These are phyloP conservation scores for Aspergillus texensis DNA, from an alignment of 2,329 filamentous ascomycete species.

Conservation along the genomic window DNA sequence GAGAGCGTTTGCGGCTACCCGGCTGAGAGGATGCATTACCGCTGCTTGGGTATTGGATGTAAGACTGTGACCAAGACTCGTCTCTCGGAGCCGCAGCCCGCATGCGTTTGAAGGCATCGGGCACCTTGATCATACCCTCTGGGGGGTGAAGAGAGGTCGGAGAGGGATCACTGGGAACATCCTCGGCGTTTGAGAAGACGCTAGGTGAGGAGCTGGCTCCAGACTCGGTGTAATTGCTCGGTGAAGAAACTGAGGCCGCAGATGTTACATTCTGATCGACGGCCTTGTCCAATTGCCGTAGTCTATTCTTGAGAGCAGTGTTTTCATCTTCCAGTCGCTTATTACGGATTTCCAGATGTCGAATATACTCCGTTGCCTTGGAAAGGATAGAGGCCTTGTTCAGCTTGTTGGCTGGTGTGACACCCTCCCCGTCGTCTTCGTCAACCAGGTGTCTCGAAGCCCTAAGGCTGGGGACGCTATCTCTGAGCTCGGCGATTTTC, in stretches of 20 bases:
- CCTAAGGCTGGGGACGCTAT: conserved; percentile 87
- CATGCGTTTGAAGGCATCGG: conserved; percentile 47
- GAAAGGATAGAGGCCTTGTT: conserved; percentile 97
- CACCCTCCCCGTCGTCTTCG: conserved; percentile 76
- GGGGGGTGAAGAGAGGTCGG: conserved; percentile 37
- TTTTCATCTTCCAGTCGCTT: conserved; percentile 82
- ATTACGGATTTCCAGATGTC: conserved; percentile 89
- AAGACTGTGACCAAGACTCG: conserved; percentile 43
- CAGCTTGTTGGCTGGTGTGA: conserved; percentile 86
- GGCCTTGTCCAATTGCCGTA: conserved; percentile 75
- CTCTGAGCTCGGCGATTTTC: conserved; percentile 88
- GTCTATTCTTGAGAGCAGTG: conserved; percentile 71
- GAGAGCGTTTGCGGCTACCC: conserved; percentile 50
- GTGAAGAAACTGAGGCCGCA: conserved; percentile 42
- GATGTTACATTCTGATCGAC: conserved; percentile 44
- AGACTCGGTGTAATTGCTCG: conserved; percentile 43
- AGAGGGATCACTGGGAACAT: conserved; percentile 34
- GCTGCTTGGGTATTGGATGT: conserved; percentile 35
- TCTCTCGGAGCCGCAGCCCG: conserved; percentile 38
- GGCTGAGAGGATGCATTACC: conserved; percentile 37
- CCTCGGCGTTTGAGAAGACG: conserved; percentile 45
- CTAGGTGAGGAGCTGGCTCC: conserved; percentile 41
- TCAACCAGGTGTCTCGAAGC: conserved; percentile 69
- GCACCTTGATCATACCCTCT: conserved; percentile 48
- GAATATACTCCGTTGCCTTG: conserved; percentile 95